Evolutionary conservation across 495 filamentous ascomycete species (phyloP).

Genomic region (Lichina pygmaea): DNA sequence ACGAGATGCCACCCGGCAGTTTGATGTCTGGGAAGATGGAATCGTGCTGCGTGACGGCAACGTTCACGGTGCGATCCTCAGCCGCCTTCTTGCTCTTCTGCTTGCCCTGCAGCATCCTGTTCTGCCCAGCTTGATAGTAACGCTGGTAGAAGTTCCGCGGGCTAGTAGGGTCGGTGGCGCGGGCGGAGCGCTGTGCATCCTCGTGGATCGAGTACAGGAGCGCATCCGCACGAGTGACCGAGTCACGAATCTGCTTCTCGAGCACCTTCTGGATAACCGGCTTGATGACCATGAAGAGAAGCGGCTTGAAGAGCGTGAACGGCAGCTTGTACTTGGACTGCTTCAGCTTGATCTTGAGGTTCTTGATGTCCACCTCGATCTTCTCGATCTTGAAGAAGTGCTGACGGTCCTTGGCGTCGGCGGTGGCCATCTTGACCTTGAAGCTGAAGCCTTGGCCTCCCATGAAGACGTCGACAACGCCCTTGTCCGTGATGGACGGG

Average conservation of each 20-base stretch:
- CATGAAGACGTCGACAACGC: conserved; percentile 74
- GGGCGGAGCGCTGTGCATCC: conserved; percentile 49
- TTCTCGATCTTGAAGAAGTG: conserved; percentile 89
- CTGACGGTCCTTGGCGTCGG: conserved; percentile 45
- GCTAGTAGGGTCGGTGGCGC: conserved; percentile 48
- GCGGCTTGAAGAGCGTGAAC: conserved; percentile 66
- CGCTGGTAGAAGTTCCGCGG: conserved; percentile 65
- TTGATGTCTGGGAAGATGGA: conserved; percentile 74
- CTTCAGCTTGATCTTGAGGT: conserved; percentile 72
- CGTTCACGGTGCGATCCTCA: conserved; percentile 58
- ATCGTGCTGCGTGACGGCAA: conserved; percentile 70
- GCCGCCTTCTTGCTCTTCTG: conserved; percentile 32
- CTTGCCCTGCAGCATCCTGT: conserved; percentile 44
- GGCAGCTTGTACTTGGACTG: conserved; percentile 85
- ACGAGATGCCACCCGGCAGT: conserved; percentile 72
- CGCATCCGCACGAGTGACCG: conserved; percentile 41
- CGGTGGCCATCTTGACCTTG: conserved; percentile 68
- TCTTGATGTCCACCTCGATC: conserved; percentile 57
- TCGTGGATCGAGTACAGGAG: conserved; percentile 48
- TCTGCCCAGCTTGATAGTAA: conserved; percentile 52
- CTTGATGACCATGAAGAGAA: conserved; percentile 59
- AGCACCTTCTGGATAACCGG: conserved; percentile 66
- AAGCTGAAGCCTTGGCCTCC: conserved; percentile 74
- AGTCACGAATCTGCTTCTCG: conserved; percentile 65
- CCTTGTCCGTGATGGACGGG: conserved; percentile 66